phyloP scores from a whole-genome alignment of 208 protist genomes.

The Wallacemonas sp. region DNA sequence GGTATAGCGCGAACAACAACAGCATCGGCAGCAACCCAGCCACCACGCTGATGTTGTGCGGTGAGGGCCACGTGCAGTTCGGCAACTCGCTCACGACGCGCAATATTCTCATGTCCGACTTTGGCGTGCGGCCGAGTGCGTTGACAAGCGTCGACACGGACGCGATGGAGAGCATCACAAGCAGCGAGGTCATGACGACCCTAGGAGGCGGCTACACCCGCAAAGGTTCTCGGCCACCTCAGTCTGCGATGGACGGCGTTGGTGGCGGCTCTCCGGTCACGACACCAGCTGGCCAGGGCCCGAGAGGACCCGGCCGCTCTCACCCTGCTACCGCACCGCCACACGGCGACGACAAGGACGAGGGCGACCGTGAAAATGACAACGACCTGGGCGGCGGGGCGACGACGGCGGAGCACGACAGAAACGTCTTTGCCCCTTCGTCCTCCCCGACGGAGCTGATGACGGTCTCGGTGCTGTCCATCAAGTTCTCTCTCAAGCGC shows the following conservation, averaged over 20 bases:
- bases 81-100: constrained; percentile 55
- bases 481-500: constrained; percentile 80
- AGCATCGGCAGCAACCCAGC: constrained; percentile 10
- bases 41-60: constrained; percentile 57
- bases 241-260: too few relatives aligned
- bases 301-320: background rate
- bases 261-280: too few relatives aligned
- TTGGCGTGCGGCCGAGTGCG: constrained; percentile 39
- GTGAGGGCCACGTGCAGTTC: constrained; percentile 52
- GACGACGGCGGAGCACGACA: too few relatives aligned
- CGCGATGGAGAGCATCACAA: constrained; percentile 19
- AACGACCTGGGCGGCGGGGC: background rate
- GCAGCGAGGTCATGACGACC: constrained; percentile 13
- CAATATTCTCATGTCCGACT: constrained; percentile 42
- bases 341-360: background rate
- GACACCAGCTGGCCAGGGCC: background rate
- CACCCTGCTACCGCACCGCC: background rate
- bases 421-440: background rate
- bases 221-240: too few relatives aligned
- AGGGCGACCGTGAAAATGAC: background rate
- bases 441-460: constrained; percentile 26
- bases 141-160: constrained; percentile 19
- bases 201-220: constrained; percentile 1
- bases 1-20: too few relatives aligned
- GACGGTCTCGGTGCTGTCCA: constrained; percentile 48